Evolutionary conservation across 2,329 filamentous ascomycete species (phyloP), one percentile per base, ranked within the genome.

Genomic region (Epichloe bromicola): DNA sequence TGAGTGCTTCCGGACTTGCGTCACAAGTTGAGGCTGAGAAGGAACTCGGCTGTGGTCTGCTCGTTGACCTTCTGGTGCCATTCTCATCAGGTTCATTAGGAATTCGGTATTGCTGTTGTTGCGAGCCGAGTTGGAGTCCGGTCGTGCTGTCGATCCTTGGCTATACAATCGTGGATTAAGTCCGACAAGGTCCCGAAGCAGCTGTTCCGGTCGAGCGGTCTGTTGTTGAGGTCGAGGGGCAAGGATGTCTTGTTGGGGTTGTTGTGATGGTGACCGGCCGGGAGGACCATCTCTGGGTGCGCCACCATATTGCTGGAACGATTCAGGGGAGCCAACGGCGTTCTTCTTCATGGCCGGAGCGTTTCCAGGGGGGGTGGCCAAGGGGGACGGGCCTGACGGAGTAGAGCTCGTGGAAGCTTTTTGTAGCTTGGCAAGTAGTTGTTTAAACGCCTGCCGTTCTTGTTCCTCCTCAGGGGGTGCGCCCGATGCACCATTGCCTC

Each of bases 391-490:
- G 1, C 65, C 65, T 10, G 73, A 70, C 12, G 74, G 72, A 30
- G 76, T 73, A 46, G 70, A 68, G 43, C 65, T 70, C 55, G 67
- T 58, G 2, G 70, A 75, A 53, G 80, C 77, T 52, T 72, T 72
- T 54, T 89, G 84, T 40, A 95, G 78, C 75, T 95, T 94, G 58
- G 86, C 79, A 37, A 95, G 72, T 44, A 96, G 78, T 43, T 83
- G 79, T 57, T 88, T 80, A 67, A 96, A 95, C 1, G 88, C 90
- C 64, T 89, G 85, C 65, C 88, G 88, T 61, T 95, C 90, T 49
- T 82, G 88, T 61, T 95, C 90, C 49, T 82, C 79, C 55, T 82
- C 80, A 5, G 73, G 68, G 11, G 73, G 23, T 49, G 49, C 14
- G 37, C 40, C 37, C 42, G 15, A n/a, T 26, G 19, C 42, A 6